phyloP scores from a whole-genome alignment of 345 rosid species.

The Populus deltoides region DNA sequence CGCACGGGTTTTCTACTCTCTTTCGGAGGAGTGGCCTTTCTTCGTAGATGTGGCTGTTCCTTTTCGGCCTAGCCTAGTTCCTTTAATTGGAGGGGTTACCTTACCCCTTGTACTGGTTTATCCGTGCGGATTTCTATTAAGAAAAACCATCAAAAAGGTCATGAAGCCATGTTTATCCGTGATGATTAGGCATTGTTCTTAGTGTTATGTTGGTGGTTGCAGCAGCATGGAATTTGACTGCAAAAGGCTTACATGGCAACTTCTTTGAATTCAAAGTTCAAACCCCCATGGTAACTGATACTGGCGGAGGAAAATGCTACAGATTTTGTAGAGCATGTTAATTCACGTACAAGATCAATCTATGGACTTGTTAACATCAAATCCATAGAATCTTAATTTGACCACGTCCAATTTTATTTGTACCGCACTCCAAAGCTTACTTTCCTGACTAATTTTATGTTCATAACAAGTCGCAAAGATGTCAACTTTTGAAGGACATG shows the following conservation, averaged over 20 bases:
- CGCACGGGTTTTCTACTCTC: conserved; percentile 28
- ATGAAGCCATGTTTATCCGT: neutral
- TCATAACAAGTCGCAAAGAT: no score
- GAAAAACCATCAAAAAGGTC: conserved; percentile 1
- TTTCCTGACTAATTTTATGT: no score
- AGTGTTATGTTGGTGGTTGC: conserved; percentile 33
- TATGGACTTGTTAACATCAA: neutral
- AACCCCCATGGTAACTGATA: conserved; percentile 20
- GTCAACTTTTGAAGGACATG: no score
- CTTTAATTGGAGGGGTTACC: conserved; percentile 45
- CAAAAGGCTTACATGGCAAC: conserved; percentile 41
- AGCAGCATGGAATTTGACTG: conserved; percentile 36
- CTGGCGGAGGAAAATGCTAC: neutral
- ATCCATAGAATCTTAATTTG: neutral
- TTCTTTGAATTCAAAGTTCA: conserved; percentile 23
- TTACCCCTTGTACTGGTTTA: conserved; percentile 42
- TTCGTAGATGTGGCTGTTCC: conserved; percentile 47
- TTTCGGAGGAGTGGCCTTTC: conserved; percentile 41
- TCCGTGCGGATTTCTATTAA: conserved; percentile 50
- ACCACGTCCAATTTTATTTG: neutral
- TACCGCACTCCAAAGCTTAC: neutral
- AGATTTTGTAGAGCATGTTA: neutral
- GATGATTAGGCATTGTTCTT: conserved; percentile 37
- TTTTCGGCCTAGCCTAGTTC: conserved; percentile 37
- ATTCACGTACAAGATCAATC: neutral